phyloP scores from a whole-genome alignment of 2,329 filamentous ascomycete genomes.

The Neurospora sp. region DNA sequence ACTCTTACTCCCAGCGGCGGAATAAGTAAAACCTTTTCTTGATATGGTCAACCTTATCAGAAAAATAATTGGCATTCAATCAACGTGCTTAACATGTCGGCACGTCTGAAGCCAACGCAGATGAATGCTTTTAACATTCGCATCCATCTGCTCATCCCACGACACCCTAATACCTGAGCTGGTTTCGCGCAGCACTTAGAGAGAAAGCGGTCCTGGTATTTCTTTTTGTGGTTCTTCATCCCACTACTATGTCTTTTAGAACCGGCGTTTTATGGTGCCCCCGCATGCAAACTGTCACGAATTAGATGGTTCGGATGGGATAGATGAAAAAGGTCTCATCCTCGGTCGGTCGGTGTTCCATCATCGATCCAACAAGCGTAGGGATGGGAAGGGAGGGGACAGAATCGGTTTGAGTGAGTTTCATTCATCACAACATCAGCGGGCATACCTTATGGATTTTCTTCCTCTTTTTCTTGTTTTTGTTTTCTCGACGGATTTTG shows the following conservation, averaged over 20 bases:
- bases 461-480: not conserved
- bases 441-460: not conserved
- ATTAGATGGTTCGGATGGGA: not conserved
- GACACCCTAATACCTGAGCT: not conserved
- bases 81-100: not conserved
- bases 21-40: conserved; percentile 4
- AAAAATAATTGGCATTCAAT: not conserved
- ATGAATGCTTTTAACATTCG: not conserved
- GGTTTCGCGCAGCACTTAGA: not conserved
- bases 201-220: not conserved
- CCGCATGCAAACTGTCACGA: not conserved
- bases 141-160: not conserved
- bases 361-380: not conserved
- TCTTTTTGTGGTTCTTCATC: too few species aligned
- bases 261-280: not conserved
- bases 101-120: not conserved
- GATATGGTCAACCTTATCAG: not conserved
- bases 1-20: conserved; percentile 26
- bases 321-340: not conserved
- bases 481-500: not conserved
- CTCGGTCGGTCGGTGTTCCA: not conserved
- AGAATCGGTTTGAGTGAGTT: not conserved
- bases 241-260: not conserved
- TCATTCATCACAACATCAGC: not conserved
- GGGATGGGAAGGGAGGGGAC: not conserved